These are phyloP conservation scores for Wickerhamomyces ciferrii DNA, from an alignment of 805 yeast species.

Conservation along the genomic window DNA sequence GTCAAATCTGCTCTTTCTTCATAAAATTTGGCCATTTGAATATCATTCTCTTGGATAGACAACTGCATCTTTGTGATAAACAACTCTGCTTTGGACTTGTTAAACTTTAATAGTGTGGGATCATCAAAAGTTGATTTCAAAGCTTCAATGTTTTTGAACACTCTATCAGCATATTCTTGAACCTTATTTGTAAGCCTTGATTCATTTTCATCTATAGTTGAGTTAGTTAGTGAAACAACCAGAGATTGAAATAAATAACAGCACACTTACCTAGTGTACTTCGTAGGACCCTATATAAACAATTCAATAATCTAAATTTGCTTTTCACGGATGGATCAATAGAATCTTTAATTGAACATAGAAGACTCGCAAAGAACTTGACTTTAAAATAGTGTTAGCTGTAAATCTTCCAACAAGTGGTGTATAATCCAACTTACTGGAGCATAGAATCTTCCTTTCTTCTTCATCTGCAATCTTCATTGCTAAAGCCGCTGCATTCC, in stretches of 20 bases:
- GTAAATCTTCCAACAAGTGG: too few species aligned
- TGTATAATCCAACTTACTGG: too few species aligned
- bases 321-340: slow-evolving; percentile 16
- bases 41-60: slow-evolving; percentile 25
- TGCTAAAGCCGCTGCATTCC: slow-evolving; percentile 30
- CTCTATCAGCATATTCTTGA: slow-evolving; percentile 26
- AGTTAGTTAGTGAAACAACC: slow-evolving; percentile 14
- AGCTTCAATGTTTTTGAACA: slow-evolving; percentile 18
- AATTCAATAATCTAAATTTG: slow-evolving; percentile 26
- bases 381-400: slow-evolving; percentile 1
- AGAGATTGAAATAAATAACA: not conserved
- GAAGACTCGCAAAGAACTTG: slow-evolving; percentile 25
- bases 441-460: slow-evolving; percentile 7
- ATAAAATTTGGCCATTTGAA: slow-evolving; percentile 29
- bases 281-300: slow-evolving; percentile 21
- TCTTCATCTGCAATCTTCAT: slow-evolving; percentile 15
- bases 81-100: slow-evolving; percentile 22
- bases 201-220: slow-evolving; percentile 22
- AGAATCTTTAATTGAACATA: slow-evolving; percentile 27
- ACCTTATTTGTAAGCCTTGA: slow-evolving; percentile 12
- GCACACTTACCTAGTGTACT: not conserved
- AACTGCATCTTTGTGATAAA: slow-evolving; percentile 27
- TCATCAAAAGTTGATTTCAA: slow-evolving; percentile 5
- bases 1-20: slow-evolving; percentile 23
- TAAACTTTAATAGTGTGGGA: slow-evolving; percentile 7